Conservation (phyloP, 192 early-diverging fungal species). For the Mortierella claussenii region DNA sequence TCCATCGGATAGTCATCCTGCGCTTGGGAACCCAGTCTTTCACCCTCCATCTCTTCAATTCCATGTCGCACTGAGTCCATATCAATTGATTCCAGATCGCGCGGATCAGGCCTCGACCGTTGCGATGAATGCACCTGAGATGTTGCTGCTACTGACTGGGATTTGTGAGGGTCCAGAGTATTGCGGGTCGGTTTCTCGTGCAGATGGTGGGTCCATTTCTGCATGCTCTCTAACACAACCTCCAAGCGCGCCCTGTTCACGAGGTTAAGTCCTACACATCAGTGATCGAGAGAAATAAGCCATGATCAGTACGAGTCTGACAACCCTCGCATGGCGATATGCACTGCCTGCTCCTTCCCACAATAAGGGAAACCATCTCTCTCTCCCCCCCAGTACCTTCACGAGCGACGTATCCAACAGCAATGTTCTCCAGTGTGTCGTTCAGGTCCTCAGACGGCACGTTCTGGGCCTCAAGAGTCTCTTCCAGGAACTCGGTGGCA, state of each 20-base stretch:
- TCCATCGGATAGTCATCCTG: slow-evolving; percentile 5
- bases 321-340: no score
- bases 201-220: slow-evolving; percentile 49
- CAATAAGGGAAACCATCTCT: no score
- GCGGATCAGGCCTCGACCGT: not conserved
- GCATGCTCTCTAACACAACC: slow-evolving; percentile 45
- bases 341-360: no score
- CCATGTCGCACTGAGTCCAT: slow-evolving; percentile 59
- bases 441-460: slow-evolving; percentile 56
- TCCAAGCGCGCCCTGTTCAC: slow-evolving; percentile 37
- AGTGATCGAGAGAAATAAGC: not conserved
- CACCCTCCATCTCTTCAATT: slow-evolving; percentile 60
- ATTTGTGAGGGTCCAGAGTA: slow-evolving; percentile 42
- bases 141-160: not conserved
- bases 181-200: slow-evolving; percentile 45
- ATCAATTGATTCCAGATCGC: slow-evolving; percentile 15
- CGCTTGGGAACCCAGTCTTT: not conserved
- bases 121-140: slow-evolving; percentile 13
- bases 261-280: slow-evolving; percentile 20
- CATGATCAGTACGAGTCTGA: no score
- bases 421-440: slow-evolving; percentile 75
- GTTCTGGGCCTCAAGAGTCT: slow-evolving; percentile 59
- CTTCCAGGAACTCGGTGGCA: slow-evolving; percentile 73
- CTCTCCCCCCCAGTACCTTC: slow-evolving; percentile 61
- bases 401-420: slow-evolving; percentile 74